Conservation (phyloP, 2,329 filamentous ascomycete genomes). For the Penicillium capsulatum region DNA sequence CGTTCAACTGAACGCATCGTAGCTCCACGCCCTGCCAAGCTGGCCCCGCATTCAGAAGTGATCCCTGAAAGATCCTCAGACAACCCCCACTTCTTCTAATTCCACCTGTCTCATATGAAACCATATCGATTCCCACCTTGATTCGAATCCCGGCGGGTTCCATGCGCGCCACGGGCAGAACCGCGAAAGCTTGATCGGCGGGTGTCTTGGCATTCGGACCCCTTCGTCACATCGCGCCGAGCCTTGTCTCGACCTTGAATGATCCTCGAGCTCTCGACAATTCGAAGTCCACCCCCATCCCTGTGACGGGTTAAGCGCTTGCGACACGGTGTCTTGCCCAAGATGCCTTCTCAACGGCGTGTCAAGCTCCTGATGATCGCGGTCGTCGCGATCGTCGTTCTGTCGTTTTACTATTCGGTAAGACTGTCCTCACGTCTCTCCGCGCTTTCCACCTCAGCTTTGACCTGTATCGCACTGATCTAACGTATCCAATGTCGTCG, state of each 20-base stretch:
- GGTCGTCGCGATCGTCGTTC: constrained; percentile 60
- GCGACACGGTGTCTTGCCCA: neutral
- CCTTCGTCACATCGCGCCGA: constrained; percentile 4
- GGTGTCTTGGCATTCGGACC: constrained; percentile 7
- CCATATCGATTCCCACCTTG: neutral
- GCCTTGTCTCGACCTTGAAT: neutral
- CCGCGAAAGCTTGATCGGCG: constrained; percentile 6
- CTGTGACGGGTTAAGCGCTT: neutral
- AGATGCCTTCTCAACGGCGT: constrained; percentile 68
- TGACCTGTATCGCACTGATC: neutral
- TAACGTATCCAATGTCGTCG: constrained; percentile 7
- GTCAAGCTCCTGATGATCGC: constrained; percentile 63
- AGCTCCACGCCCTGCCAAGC: constrained; percentile 6
- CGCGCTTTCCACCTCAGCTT: neutral
- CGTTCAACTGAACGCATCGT: neutral
- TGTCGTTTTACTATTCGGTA: constrained; percentile 70
- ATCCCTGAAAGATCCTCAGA: neutral
- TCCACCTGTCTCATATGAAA: constrained; percentile 1
- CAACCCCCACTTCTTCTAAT: constrained; percentile 1
- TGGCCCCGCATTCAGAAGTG: constrained; percentile 10
- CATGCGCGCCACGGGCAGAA: constrained; percentile 2
- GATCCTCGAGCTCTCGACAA: too few relatives aligned
- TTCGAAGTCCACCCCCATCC: neutral
- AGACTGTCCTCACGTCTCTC: constrained; percentile 28
- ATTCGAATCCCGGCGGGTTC: neutral